phyloP scores from a whole-genome alignment of 2,329 filamentous ascomycete species.

The Setomelanomma holmii region DNA sequence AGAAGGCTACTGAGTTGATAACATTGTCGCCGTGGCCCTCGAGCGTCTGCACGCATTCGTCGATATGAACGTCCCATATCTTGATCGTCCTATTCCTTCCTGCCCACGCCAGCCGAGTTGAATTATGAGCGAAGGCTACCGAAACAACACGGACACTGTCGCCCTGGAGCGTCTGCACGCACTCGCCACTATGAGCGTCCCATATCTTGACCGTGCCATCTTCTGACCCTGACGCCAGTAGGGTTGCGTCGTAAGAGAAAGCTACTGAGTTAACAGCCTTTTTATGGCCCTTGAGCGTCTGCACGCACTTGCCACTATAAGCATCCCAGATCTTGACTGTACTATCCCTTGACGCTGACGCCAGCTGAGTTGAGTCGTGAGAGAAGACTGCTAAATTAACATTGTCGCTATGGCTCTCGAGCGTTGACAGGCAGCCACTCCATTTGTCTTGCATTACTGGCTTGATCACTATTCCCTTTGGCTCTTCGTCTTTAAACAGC shows the following conservation, averaged over 20 bases:
- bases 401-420: constrained; percentile 19
- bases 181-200: background rate
- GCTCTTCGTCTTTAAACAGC: too few relatives aligned
- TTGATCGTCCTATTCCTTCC: constrained; percentile 16
- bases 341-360: too few relatives aligned
- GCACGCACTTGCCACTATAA: too few relatives aligned
- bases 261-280: too few relatives aligned
- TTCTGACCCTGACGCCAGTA: background rate
- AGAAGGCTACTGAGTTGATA: background rate
- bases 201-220: background rate
- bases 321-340: too few relatives aligned
- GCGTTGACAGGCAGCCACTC: constrained; percentile 21
- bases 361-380: constrained; percentile 16
- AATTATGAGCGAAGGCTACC: constrained; percentile 30
- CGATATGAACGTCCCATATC: constrained; percentile 16
- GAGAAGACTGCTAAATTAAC: constrained; percentile 29
- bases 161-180: constrained; percentile 20
- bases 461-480: constrained; percentile 5
- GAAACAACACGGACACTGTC: constrained; percentile 3
- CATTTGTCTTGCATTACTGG: constrained; percentile 11
- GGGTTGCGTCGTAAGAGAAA: too few relatives aligned
- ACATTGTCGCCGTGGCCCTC: constrained; percentile 25
- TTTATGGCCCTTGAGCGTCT: too few relatives aligned
- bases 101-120: constrained; percentile 12
- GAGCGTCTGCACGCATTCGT: constrained; percentile 17